Conservation (phyloP, 257 asterid genomes). For the Phtheirospermum japonicum region DNA sequence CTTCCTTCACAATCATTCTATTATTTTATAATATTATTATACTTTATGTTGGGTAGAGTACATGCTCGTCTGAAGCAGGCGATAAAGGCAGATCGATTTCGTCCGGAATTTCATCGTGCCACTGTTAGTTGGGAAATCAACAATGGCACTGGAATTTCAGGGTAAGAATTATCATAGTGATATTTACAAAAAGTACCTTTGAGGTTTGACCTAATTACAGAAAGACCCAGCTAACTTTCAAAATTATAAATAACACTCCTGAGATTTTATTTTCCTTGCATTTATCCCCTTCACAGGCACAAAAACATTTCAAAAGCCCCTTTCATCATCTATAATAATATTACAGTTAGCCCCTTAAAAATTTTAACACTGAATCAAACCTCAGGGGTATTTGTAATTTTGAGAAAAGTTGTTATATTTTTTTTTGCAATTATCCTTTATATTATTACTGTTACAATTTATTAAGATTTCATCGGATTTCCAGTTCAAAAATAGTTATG, state of each 20-base stretch:
- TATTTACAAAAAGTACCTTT: not conserved
- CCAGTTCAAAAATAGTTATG: slow-evolving; percentile 21
- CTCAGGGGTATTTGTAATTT: too few species aligned
- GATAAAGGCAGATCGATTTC: slow-evolving; percentile 66
- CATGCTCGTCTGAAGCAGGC: slow-evolving; percentile 83
- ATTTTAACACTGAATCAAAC: too few species aligned
- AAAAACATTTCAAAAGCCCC: too few species aligned
- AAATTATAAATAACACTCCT: not conserved
- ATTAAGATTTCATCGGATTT: not conserved
- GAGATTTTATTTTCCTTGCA: not conserved
- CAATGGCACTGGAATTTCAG: slow-evolving; percentile 52
- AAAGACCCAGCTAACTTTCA: not conserved
- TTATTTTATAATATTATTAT: slow-evolving; percentile 26
- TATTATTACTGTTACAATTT: too few species aligned
- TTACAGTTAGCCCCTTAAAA: too few species aligned
- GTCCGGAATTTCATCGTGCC: slow-evolving; percentile 85
- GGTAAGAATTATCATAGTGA: slow-evolving; percentile 45
- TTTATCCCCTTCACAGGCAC: too few species aligned
- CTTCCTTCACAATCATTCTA: slow-evolving; percentile 21
- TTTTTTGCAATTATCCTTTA: too few species aligned
- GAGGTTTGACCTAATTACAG: not conserved
- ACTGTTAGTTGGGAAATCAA: slow-evolving; percentile 62
- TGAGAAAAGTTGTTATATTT: too few species aligned
- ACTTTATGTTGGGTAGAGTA: slow-evolving; percentile 53
- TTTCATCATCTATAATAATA: too few species aligned